phyloP scores from a whole-genome alignment of 2,329 filamentous ascomycete genomes.

The Cytospora piceae region DNA sequence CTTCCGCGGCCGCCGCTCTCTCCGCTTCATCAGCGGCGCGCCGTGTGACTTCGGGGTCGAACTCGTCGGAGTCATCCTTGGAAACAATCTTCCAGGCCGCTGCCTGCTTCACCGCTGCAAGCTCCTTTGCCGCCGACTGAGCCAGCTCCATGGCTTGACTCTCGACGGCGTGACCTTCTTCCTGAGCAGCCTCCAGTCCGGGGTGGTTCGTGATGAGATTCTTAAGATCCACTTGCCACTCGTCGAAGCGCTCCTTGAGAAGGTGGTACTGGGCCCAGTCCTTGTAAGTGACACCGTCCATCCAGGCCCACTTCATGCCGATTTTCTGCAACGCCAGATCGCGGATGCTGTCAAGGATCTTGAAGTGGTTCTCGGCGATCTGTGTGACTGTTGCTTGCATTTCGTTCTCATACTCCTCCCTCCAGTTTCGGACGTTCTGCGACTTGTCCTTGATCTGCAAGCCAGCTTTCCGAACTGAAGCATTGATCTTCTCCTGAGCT shows the following conservation, averaged over 20 bases:
- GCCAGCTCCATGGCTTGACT: conserved; percentile 80
- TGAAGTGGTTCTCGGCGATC: conserved; percentile 78
- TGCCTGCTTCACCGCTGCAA: conserved; percentile 80
- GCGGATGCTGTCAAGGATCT: conserved; percentile 80
- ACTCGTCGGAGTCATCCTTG: conserved; percentile 76
- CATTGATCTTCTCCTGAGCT: conserved; percentile 48
- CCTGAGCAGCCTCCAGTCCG: conserved; percentile 68
- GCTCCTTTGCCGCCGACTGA: conserved; percentile 76
- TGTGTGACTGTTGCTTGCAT: conserved; percentile 69
- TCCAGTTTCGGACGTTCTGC: conserved; percentile 77
- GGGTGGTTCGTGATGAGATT: conserved; percentile 75
- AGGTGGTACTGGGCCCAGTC: conserved; percentile 96
- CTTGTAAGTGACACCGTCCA: conserved; percentile 93
- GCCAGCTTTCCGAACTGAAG: conserved; percentile 67
- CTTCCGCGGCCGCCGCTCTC: conserved; percentile 38
- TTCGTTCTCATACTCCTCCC: conserved; percentile 70
- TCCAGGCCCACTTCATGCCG: conserved; percentile 94
- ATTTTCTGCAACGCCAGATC: conserved; percentile 88
- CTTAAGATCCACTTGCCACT: conserved; percentile 84
- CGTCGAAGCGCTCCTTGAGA: conserved; percentile 78
- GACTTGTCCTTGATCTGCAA: conserved; percentile 76
- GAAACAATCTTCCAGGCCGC: conserved; percentile 82
- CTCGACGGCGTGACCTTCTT: conserved; percentile 63
- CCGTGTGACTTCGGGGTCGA: conserved; percentile 69
- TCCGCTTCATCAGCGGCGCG: conserved; percentile 54